Conservation (phyloP, 1,284 basidiomycete genomes). For the Irpex sp. region DNA sequence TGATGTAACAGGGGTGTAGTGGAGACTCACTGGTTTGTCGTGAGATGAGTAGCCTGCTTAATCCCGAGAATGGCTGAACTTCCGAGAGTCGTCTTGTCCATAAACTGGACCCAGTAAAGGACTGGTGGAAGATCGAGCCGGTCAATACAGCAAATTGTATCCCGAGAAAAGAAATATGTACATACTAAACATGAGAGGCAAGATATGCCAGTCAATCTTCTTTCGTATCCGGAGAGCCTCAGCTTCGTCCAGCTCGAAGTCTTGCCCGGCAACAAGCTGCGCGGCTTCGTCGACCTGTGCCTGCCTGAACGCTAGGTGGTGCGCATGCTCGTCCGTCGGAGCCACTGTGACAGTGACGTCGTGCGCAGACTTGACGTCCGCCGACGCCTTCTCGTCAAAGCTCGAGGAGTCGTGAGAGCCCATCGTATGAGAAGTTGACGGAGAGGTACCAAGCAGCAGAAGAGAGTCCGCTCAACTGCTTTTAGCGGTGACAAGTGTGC, state of each 20-base stretch:
- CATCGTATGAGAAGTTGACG: not conserved
- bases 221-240: slow-evolving; percentile 49
- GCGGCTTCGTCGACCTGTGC: slow-evolving; percentile 50
- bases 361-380: not conserved
- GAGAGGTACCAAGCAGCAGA: not conserved
- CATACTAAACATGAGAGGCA: slow-evolving; percentile 69
- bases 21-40: slow-evolving; percentile 23
- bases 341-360: not conserved
- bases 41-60: slow-evolving; percentile 31
- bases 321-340: not conserved
- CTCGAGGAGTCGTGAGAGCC: not conserved
- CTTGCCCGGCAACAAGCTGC: slow-evolving; percentile 39
- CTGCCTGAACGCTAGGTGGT: slow-evolving; percentile 13
- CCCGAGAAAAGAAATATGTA: slow-evolving; percentile 14
- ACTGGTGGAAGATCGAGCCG: slow-evolving; percentile 25
- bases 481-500: not conserved
- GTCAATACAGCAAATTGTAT: not conserved
- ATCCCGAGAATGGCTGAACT: slow-evolving; percentile 63
- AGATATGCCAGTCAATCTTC: slow-evolving; percentile 62
- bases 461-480: not conserved
- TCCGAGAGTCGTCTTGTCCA: slow-evolving; percentile 72
- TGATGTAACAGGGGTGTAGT: not conserved
- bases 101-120: slow-evolving; percentile 64
- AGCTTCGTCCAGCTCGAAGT: slow-evolving; percentile 37
- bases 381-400: not conserved